phyloP scores from a whole-genome alignment of 2,329 filamentous ascomycete genomes.

The Exophiala phaeomuriformis region DNA sequence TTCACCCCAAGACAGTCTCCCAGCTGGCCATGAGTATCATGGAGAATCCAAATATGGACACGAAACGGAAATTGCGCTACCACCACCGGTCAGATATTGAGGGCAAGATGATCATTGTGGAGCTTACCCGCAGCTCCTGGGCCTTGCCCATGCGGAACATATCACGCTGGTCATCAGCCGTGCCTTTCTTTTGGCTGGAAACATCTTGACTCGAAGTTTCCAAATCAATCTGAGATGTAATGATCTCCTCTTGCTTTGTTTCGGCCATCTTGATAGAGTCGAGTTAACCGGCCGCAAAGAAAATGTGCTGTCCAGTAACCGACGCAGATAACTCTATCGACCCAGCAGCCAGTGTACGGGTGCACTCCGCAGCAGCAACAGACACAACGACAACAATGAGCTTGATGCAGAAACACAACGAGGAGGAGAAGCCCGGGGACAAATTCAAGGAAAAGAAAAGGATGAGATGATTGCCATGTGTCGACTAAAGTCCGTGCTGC shows the following conservation, averaged over 20 bases:
- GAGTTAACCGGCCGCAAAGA: neutral
- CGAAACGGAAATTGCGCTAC: slow-evolving; percentile 37
- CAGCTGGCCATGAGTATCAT: slow-evolving; percentile 37
- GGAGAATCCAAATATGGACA: slow-evolving; percentile 38
- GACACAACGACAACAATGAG: neutral
- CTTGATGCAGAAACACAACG: neutral
- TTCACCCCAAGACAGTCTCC: slow-evolving; percentile 36
- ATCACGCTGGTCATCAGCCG: slow-evolving; percentile 30
- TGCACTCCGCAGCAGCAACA: neutral
- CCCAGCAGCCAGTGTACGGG: neutral
- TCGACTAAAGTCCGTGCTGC: slow-evolving; percentile 11
- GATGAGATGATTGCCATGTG: slow-evolving; percentile 10
- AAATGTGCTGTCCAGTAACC: too few species aligned
- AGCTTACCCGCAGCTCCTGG: slow-evolving; percentile 31
- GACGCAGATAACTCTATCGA: too few species aligned
- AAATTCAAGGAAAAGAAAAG: neutral
- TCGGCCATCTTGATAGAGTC: slow-evolving; percentile 11
- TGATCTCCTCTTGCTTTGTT: slow-evolving; percentile 13
- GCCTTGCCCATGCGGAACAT: slow-evolving; percentile 33
- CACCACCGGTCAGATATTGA: slow-evolving; percentile 1
- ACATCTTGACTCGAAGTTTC: slow-evolving; percentile 20
- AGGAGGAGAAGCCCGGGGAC: neutral
- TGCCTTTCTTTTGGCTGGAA: slow-evolving; percentile 28
- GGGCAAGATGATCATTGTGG: neutral
- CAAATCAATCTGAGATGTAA: slow-evolving; percentile 20